Base-by-base conservation (phyloP, 2,329 filamentous ascomycete genomes). In the Coniella vitis region DNA sequence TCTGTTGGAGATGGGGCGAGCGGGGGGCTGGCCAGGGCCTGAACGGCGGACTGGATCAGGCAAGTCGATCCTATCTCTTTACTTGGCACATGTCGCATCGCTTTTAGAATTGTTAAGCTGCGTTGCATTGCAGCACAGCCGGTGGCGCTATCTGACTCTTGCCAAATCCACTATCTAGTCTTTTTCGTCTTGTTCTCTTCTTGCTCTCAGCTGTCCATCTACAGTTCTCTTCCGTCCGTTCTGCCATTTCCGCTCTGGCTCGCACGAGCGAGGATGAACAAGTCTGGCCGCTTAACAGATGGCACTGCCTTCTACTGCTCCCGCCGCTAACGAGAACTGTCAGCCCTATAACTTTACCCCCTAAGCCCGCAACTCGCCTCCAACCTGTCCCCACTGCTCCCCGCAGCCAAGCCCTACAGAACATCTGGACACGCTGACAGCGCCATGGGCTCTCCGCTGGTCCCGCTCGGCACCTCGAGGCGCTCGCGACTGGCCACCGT, bases 371-470 rank as follows among this genome's bases (percentile, higher is more conserved):
- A 25, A 31, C 22, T n/a, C 17, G 4, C 22, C 38, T n/a, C n/a
- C n/a, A n/a, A n/a, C n/a, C n/a, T n/a, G n/a, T n/a, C 13, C 38
- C 38, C 22, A 29, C 14, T n/a, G 13, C 20, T n/a, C 38, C 12
- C 7, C 12, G 14, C 38, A 40, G 38, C 38, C 16, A 10, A 25
- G 38, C 16, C 20, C 38, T 40, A 22, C 38, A 29, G 25, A 16
- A 41, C 22, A 16, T 25, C 29, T 9, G 16, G 21, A 16, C 38
- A 29, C 22, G 38, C 13, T 21, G 20, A 39, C 16, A 21, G 22
- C 49, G 46, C 49, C 38, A 52, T 49, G 49, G 41, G 45, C 20
- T 47, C 43, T 8, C 21, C 51, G n/a, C 44, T 53, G 13, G 42
- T 51, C 36, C 43, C 51, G 34, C 41, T 51, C 19, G 34, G 39